Percentiles rank a stretch among this genome's conserved stretches.
Conservation (phyloP, 306 rosid genomes). For the Bauhinia variegata region DNA sequence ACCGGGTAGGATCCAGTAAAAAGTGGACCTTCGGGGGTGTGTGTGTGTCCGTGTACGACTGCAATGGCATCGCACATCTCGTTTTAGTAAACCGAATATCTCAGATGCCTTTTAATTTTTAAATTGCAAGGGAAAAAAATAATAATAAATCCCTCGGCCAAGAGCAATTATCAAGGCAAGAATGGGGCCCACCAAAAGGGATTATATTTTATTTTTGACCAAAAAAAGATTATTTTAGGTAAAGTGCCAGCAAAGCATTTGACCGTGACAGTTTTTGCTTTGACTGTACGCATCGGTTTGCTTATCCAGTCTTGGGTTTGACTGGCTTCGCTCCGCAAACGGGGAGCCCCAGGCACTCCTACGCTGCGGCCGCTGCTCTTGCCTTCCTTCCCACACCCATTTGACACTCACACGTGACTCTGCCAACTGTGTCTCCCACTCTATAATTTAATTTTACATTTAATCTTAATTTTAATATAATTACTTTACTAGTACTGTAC, state of each 20-base stretch:
- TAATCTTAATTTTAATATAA: constrained; percentile 22
- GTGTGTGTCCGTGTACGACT: constrained; percentile 9
- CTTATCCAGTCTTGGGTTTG: constrained; percentile 72
- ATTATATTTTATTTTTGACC: background rate
- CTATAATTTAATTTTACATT: constrained; percentile 29
- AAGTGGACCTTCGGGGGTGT: constrained; percentile 20
- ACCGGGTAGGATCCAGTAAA: constrained; percentile 37
- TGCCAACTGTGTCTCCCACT: constrained; percentile 44
- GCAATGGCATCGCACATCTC: constrained; percentile 32
- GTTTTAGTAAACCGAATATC: constrained; percentile 53
- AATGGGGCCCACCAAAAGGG: constrained; percentile 26
- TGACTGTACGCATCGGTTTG: constrained; percentile 68
- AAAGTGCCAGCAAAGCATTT: constrained; percentile 66
- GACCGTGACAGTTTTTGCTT: constrained; percentile 69
- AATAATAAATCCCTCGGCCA: constrained; percentile 17
- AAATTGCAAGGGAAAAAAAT: background rate
- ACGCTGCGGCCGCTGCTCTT: constrained; percentile 61
- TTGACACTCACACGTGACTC: constrained; percentile 42
- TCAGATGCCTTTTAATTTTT: constrained; percentile 32
- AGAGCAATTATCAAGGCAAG: background rate
- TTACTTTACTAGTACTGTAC: too few species aligned
- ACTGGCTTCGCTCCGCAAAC: constrained; percentile 51
- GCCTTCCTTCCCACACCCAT: constrained; percentile 37
- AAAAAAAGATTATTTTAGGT: constrained; percentile 6
- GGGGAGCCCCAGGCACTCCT: constrained; percentile 47